These are phyloP conservation scores for Tylopilus sp. DNA, from an alignment of 768 basidiomycete genomes.

Conservation along the genomic window DNA sequence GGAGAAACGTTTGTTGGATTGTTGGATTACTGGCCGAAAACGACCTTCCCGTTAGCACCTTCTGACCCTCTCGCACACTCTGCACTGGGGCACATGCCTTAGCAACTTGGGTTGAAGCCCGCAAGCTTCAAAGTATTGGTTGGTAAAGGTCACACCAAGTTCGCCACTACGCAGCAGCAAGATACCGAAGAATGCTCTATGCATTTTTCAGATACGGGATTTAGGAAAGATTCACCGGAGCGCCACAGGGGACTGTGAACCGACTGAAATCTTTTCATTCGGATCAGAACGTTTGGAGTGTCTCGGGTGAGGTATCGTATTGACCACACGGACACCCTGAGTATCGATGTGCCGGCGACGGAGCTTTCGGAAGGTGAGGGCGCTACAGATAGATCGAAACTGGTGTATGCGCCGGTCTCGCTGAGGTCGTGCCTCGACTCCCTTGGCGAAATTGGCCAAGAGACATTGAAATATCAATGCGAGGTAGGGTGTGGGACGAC, in stretches of 20 bases:
- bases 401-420: conserved; percentile 56
- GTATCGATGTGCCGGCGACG: conserved; percentile 71
- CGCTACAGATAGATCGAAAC: conserved; percentile 36
- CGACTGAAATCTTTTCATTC: conserved; percentile 76
- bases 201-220: conserved; percentile 33
- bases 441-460: conserved; percentile 42
- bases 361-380: conserved; percentile 24
- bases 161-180: conserved; percentile 95
- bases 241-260: conserved; percentile 39
- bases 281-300: conserved; percentile 86
- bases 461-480: conserved; percentile 79
- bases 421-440: conserved; percentile 60
- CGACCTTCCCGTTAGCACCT: conserved; percentile 18
- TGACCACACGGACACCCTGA: conserved; percentile 74
- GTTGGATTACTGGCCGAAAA: conserved; percentile 6
- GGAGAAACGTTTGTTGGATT: conserved; percentile 19
- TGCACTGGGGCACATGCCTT: conserved; percentile 22
- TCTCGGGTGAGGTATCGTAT: conserved; percentile 76
- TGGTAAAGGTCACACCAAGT: conserved; percentile 91
- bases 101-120: conserved; percentile 81
- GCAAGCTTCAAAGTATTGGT: conserved; percentile 83
- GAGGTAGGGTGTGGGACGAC: conserved; percentile 68
- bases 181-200: conserved; percentile 94
- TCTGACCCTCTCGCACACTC: conserved; percentile 34
- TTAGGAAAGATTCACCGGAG: neutral